Percentiles rank a stretch among this genome's conserved stretches.
Evolutionary conservation across 371 early-diverging fungal species (phyloP).

Genomic region (Actinomortierella wolfii): DNA sequence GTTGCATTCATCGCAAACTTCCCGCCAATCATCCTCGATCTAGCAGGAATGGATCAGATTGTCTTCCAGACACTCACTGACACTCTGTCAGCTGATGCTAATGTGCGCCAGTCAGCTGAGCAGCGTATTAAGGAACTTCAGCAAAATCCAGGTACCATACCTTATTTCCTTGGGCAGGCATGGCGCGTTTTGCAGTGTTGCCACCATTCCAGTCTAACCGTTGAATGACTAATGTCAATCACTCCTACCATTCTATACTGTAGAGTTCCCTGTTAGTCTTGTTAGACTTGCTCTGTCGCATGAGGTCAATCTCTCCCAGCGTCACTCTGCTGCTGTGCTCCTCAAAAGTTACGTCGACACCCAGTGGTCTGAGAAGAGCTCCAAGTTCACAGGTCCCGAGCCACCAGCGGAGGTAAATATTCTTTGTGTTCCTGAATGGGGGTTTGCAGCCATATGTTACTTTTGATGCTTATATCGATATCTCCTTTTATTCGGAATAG

Average conservation of each 20-base stretch:
- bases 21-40: constrained; percentile 2
- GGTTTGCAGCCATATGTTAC: no score
- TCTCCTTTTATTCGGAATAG: no score
- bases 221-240: neutral
- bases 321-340: constrained; percentile 80
- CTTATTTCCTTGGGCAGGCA: neutral
- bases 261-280: constrained; percentile 70
- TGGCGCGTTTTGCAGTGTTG: neutral
- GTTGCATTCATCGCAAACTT: neutral
- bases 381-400: constrained; percentile 56
- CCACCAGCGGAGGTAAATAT: constrained; percentile 44
- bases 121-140: constrained; percentile 69
- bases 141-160: constrained; percentile 56
- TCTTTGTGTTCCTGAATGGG: no score
- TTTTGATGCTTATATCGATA: no score
- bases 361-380: constrained; percentile 75
- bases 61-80: constrained; percentile 73
- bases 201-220: neutral
- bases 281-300: constrained; percentile 70
- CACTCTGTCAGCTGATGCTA: constrained; percentile 69
- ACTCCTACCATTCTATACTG: neutral
- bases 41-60: constrained; percentile 66
- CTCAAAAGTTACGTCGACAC: constrained; percentile 78
- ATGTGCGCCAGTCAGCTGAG: constrained; percentile 74
- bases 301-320: constrained; percentile 66